Evolutionary conservation across 305 asterid species (phyloP).

Genomic region (Fraxinus sp.): DNA sequence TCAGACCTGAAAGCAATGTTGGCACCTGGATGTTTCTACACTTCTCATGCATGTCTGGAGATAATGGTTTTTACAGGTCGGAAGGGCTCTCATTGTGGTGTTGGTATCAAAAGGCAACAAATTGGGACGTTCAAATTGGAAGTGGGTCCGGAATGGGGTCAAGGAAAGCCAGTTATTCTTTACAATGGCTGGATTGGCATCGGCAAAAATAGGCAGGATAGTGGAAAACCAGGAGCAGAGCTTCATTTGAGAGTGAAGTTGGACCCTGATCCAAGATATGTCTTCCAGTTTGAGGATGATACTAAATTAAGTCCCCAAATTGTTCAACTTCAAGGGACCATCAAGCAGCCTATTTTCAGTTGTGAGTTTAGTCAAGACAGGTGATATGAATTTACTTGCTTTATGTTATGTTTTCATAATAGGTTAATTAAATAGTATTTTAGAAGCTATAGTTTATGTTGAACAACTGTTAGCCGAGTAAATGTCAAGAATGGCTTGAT

Average conservation of each 20-base stretch:
- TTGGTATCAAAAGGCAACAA: slow-evolving; percentile 69
- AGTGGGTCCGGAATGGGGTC: slow-evolving; percentile 85
- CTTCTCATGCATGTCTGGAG: slow-evolving; percentile 68
- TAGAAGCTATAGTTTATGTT: not conserved
- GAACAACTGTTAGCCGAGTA: not conserved
- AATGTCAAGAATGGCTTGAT: not conserved
- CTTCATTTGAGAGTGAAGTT: slow-evolving; percentile 82
- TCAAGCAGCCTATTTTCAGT: slow-evolving; percentile 84
- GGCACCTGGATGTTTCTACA: slow-evolving; percentile 71
- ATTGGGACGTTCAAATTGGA: slow-evolving; percentile 72
- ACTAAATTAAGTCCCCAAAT: slow-evolving; percentile 75
- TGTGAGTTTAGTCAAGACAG: slow-evolving; percentile 91
- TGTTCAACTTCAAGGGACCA: slow-evolving; percentile 84
- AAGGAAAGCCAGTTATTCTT: slow-evolving; percentile 70
- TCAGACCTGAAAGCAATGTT: slow-evolving; percentile 69
- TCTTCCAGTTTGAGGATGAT: slow-evolving; percentile 82
- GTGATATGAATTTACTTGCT: slow-evolving; percentile 35
- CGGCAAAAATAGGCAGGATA: slow-evolving; percentile 69
- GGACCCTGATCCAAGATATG: slow-evolving; percentile 92
- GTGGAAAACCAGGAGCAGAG: slow-evolving; percentile 68
- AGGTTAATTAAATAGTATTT: not conserved
- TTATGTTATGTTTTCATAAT: not conserved
- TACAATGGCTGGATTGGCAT: slow-evolving; percentile 86
- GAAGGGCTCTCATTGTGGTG: slow-evolving; percentile 77
- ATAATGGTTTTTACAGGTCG: slow-evolving; percentile 71